Percentiles rank a stretch among this genome's conserved stretches.
These are phyloP conservation scores for Neurospora hispaniola DNA, from an alignment of 495 filamentous ascomycete genomes.

Conservation along the genomic window DNA sequence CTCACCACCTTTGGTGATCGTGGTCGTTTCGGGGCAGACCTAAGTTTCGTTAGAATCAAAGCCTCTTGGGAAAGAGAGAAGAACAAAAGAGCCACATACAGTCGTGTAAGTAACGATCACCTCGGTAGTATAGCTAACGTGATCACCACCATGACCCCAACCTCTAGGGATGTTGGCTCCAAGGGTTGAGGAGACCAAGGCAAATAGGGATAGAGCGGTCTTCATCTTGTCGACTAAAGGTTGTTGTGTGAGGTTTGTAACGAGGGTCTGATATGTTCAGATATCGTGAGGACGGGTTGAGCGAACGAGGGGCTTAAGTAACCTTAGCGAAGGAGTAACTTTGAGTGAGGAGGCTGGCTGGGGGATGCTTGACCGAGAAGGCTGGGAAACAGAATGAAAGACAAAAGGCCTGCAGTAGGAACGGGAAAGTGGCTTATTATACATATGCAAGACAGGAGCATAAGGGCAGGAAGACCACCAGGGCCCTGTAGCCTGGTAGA, in stretches of 20 bases:
- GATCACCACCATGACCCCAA: constrained; percentile 16
- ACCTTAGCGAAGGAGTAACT: constrained; percentile 41
- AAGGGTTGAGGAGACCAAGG: constrained; percentile 30
- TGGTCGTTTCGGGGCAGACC: constrained; percentile 32
- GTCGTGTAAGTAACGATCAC: constrained; percentile 33
- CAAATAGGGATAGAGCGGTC: constrained; percentile 27
- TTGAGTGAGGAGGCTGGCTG: constrained; percentile 12
- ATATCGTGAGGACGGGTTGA: not conserved
- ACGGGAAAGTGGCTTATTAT: constrained; percentile 25
- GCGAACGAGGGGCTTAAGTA: constrained; percentile 27
- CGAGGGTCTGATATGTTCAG: constrained; percentile 11
- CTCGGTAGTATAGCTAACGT: constrained; percentile 26
- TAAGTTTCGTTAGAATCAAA: not conserved
- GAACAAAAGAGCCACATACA: not conserved
- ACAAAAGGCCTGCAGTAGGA: constrained; percentile 2
- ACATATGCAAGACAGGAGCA: constrained; percentile 8
- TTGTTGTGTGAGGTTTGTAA: constrained; percentile 10
- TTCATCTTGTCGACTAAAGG: constrained; percentile 26
- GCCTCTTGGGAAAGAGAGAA: not conserved
- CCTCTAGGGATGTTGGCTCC: constrained; percentile 17
- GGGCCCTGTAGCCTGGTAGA: not conserved
- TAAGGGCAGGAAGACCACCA: not conserved
- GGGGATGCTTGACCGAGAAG: constrained; percentile 14
- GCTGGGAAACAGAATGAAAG: constrained; percentile 8
- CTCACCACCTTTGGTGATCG: constrained; percentile 25